Conservation (phyloP, 306 rosid species). For the Luffa acutangula region DNA sequence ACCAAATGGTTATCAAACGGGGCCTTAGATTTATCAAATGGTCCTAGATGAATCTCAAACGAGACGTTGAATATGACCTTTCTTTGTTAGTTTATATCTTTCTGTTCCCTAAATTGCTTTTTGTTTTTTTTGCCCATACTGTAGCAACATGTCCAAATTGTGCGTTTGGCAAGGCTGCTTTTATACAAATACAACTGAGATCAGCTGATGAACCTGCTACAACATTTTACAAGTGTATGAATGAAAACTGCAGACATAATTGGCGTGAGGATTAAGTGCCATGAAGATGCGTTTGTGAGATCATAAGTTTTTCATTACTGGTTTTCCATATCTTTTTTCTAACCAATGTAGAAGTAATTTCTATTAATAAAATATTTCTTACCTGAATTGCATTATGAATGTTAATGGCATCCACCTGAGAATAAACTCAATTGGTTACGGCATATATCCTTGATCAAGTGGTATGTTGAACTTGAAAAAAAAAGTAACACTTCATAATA, state of each 20-base stretch:
- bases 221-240: conserved; percentile 18
- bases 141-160: conserved; percentile 18
- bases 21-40: no score
- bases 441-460: no score
- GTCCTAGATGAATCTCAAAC: no score
- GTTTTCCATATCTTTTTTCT: neutral
- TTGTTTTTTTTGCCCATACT: neutral
- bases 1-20: no score
- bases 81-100: neutral
- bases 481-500: neutral
- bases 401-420: neutral
- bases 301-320: neutral
- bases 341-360: neutral
- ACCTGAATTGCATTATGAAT: neutral
- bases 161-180: conserved; percentile 7
- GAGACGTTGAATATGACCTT: no score
- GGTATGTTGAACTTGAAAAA: no score
- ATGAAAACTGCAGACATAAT: conserved; percentile 5
- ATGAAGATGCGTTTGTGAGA: neutral
- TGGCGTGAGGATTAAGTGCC: conserved; percentile 19
- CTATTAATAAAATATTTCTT: neutral
- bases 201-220: conserved; percentile 18
- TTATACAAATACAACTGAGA: conserved; percentile 14
- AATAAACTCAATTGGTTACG: no score
- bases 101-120: neutral